These are phyloP conservation scores for Pichia membranifaciens DNA, from an alignment of 805 yeast species.

Conservation along the genomic window DNA sequence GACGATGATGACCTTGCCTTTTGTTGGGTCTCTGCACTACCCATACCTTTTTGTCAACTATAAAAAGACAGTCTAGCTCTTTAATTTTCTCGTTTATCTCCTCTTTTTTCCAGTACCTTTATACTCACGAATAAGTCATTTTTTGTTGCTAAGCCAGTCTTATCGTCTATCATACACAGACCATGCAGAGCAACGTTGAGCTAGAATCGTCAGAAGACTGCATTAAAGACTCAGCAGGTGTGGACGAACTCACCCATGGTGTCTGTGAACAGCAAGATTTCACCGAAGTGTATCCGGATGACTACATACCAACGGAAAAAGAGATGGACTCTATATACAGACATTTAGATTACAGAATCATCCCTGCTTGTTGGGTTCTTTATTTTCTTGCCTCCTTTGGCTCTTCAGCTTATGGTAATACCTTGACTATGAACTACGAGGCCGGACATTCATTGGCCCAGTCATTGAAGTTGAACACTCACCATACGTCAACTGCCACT, in stretches of 20 bases:
- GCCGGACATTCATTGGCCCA: slow-evolving; percentile 56
- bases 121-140: background rate
- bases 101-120: too few relatives aligned
- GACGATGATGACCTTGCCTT: too few relatives aligned
- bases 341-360: slow-evolving; percentile 61
- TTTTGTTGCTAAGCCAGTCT: background rate
- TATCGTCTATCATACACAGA: background rate
- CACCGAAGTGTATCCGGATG: slow-evolving; percentile 9
- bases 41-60: too few relatives aligned
- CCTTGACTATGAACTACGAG: slow-evolving; percentile 70
- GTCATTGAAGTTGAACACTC: slow-evolving; percentile 44
- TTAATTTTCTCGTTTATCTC: too few relatives aligned
- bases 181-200: background rate
- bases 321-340: slow-evolving; percentile 51
- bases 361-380: slow-evolving; percentile 77
- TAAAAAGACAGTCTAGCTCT: too few relatives aligned
- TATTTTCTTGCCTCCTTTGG: slow-evolving; percentile 80
- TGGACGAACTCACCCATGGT: background rate
- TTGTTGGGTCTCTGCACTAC: too few relatives aligned
- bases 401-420: slow-evolving; percentile 66
- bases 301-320: slow-evolving; percentile 22
- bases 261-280: background rate
- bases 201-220: background rate
- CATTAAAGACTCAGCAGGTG: background rate
- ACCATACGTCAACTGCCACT: slow-evolving; percentile 65